Percentiles rank a stretch among this genome's conserved stretches.
These are phyloP conservation scores for Aspergillus clavatus DNA, from an alignment of 2,329 filamentous ascomycete genomes.

Conservation along the genomic window DNA sequence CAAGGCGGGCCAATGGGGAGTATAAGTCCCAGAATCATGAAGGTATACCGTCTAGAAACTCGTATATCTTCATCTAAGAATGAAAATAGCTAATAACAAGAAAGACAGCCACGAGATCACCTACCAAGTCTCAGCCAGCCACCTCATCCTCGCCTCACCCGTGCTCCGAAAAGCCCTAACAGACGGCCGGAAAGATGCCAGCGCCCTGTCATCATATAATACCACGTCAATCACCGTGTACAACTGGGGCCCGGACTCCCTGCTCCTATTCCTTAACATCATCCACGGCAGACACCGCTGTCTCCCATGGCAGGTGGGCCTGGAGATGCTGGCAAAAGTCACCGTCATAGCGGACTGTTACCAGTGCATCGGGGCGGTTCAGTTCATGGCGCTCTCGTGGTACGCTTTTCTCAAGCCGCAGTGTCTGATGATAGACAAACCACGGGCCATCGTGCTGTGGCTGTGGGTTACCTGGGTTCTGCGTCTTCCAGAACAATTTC, in stretches of 20 bases:
- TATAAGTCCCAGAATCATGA: no score
- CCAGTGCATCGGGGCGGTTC: neutral
- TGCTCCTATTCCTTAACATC: slow-evolving; percentile 9
- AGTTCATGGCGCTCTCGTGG: slow-evolving; percentile 1
- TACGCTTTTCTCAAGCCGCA: neutral
- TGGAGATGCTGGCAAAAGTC: slow-evolving; percentile 6
- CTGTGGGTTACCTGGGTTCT: slow-evolving; percentile 1
- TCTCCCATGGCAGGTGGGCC: slow-evolving; percentile 4
- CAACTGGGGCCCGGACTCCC: slow-evolving; percentile 6
- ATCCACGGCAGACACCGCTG: slow-evolving; percentile 9
- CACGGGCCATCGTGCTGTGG: neutral
- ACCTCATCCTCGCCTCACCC: slow-evolving; percentile 16
- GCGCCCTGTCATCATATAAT: neutral
- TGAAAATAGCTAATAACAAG: no score
- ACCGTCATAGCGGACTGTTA: slow-evolving; percentile 7
- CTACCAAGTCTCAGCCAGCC: slow-evolving; percentile 14
- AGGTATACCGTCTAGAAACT: no score
- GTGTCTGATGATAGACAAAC: neutral
- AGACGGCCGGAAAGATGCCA: slow-evolving; percentile 11
- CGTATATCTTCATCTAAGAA: no score
- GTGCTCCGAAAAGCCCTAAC: slow-evolving; percentile 10
- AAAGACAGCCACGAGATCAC: neutral
- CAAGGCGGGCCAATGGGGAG: no score
- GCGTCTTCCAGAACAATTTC: neutral
- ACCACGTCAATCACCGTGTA: slow-evolving; percentile 9